Evolutionary conservation across 179 eudicot species (phyloP), one percentile per base, ranked within the genome.

Genomic region (Nepenthes alata): DNA sequence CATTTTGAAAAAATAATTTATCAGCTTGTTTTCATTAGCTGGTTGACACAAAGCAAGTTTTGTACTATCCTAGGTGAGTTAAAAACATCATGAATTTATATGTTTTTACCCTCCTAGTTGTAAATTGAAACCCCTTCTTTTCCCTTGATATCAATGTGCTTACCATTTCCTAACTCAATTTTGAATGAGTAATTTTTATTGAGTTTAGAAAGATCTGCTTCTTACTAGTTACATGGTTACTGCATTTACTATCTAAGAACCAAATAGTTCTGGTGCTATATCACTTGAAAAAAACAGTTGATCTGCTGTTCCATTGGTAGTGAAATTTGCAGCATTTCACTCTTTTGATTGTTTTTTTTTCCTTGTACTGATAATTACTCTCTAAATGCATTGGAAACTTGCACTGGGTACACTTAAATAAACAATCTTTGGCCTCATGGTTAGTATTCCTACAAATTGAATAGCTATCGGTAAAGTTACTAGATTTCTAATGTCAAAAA

Each of bases 181-280:
- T 67, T 47, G 35, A 38, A 53, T 3, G 48, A 5, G 11, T 11
- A 3, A 3, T 16, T n/a, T 2, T 49, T 14, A 49, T 61, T 61
- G 0, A 68, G 16, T 45, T 60, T 3, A n/a, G 25, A 38, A 68
- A 45, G 9, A 53, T 35, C 2, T 9, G 49, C 7, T 35, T 38
- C 48, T 62, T 47, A 2, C 58, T 53, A 1, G 63, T 54, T 62
- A 72, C 61, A 48, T 76, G 74, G 9, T 58, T 62, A 11, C 53
- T 64, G 16, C 68, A 57, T 2, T 73, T 72, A 61, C 73, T 68
- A 11, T 72, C 74, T 16, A 68, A 6, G 2, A 58, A 37, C 67
- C 67, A 78, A 25, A 37, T 44, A 25, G 37, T 57, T 2, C 37
- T 58, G 0, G 37, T 13, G 37, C 11, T 25, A 4, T 70, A 38